A percentile compares a stretch with the other conserved stretches of the same genome.
Conservation (phyloP, 768 basidiomycete species). For the Lanmaoa rubissima region DNA sequence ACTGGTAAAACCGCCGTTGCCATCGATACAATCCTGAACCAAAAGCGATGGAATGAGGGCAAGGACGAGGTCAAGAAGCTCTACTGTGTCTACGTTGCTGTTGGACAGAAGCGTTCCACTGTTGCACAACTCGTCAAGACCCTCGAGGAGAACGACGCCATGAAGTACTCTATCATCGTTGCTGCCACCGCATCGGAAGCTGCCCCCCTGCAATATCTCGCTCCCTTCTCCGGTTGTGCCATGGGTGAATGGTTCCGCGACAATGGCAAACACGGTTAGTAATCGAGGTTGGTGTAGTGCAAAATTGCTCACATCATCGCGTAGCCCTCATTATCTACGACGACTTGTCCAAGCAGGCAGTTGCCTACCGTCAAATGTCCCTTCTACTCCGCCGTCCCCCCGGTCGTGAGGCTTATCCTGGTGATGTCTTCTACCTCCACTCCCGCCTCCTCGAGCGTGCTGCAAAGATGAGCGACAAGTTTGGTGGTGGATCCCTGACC, state of each 20-base stretch:
- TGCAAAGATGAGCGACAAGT: conserved; percentile 99
- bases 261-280: conserved; percentile 96
- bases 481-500: conserved; percentile 97
- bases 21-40: conserved; percentile 99
- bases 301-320: conserved; percentile 14
- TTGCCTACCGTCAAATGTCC: conserved; percentile 99
- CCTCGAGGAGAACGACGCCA: conserved; percentile 98
- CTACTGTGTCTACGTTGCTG: conserved; percentile 99
- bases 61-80: conserved; percentile 96
- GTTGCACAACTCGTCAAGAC: conserved; percentile 99
- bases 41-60: conserved; percentile 99
- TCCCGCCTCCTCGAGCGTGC: conserved; percentile 99
- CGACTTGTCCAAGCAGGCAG: conserved; percentile 99
- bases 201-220: conserved; percentile 98
- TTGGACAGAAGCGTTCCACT: conserved; percentile 99
- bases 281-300: not conserved
- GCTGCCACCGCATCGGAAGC: conserved; percentile 99
- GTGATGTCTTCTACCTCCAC: conserved; percentile 99
- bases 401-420: conserved; percentile 99
- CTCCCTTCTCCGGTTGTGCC: conserved; percentile 99
- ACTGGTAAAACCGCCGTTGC: conserved; percentile 99
- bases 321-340: conserved; percentile 97
- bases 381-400: conserved; percentile 99
- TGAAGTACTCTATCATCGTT: conserved; percentile 99
- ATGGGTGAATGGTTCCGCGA: conserved; percentile 99